Conservation (phyloP, 495 filamentous ascomycete genomes). For the Penicillium coprophilum region DNA sequence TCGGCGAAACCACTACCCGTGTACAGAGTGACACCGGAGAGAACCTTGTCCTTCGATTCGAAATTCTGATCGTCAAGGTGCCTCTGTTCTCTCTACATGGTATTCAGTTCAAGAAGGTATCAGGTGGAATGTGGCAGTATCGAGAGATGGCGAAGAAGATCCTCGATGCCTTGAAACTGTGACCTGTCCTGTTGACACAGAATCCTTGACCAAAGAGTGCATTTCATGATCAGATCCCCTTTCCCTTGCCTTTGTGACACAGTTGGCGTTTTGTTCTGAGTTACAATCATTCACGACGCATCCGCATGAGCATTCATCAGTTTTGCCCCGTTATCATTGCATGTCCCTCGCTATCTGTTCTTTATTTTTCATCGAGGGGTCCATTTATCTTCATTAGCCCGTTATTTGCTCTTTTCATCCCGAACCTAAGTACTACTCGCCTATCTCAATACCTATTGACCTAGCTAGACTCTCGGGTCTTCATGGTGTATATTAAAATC, state of each 20-base stretch:
- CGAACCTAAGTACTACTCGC: background rate
- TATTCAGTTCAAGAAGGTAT: constrained; percentile 97
- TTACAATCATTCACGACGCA: constrained; percentile 32
- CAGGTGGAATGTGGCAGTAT: constrained; percentile 96
- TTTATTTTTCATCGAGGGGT: constrained; percentile 2
- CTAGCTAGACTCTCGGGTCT: constrained; percentile 24
- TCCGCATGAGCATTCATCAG: constrained; percentile 34
- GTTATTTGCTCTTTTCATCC: constrained; percentile 4
- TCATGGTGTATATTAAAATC: constrained; percentile 36
- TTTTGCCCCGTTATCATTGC: constrained; percentile 21
- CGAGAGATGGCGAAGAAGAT: constrained; percentile 97
- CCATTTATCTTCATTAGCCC: constrained; percentile 11
- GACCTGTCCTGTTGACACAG: constrained; percentile 9
- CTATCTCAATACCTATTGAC: constrained; percentile 8
- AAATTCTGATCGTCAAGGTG: constrained; percentile 97
- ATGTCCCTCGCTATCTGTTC: constrained; percentile 17
- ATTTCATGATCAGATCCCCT: constrained; percentile 6
- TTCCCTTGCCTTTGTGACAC: constrained; percentile 7
- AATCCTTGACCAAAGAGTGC: constrained; percentile 3
- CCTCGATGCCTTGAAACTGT: constrained; percentile 81
- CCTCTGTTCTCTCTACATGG: constrained; percentile 90
- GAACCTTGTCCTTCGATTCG: constrained; percentile 80
- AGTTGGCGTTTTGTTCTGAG: constrained; percentile 11
- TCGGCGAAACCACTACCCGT: constrained; percentile 80
- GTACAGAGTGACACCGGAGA: constrained; percentile 83